phyloP scores from a whole-genome alignment of 768 basidiomycete species.

The Trametes cingulata region DNA sequence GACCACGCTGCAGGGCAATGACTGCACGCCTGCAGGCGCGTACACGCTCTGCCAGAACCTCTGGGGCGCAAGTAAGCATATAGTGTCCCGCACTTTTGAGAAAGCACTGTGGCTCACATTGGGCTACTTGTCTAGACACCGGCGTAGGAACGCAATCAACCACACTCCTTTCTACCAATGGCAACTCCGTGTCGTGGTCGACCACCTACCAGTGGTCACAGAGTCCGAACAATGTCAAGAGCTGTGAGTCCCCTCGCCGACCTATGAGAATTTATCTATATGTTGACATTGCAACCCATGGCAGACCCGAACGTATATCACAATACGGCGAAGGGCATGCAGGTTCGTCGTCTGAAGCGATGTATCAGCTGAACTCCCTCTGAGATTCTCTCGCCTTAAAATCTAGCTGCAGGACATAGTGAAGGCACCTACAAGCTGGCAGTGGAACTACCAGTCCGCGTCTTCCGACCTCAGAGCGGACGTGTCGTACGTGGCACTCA shows the following conservation, averaged over 20 bases:
- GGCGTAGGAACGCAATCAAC: slow-evolving; percentile 53
- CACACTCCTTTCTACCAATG: slow-evolving; percentile 42
- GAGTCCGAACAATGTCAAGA: slow-evolving; percentile 53
- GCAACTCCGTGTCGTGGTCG: slow-evolving; percentile 49
- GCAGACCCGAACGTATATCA: slow-evolving; percentile 48
- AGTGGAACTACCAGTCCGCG: slow-evolving; percentile 48
- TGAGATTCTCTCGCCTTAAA: too few species aligned
- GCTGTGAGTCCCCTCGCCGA: slow-evolving; percentile 30
- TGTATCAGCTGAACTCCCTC: background rate
- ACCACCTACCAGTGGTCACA: slow-evolving; percentile 57
- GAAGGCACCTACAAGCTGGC: slow-evolving; percentile 52
- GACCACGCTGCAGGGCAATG: slow-evolving; percentile 11
- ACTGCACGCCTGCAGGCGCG: slow-evolving; percentile 37
- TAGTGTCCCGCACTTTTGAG: background rate
- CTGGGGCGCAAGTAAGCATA: slow-evolving; percentile 45
- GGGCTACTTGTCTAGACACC: slow-evolving; percentile 28
- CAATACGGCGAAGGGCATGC: slow-evolving; percentile 47
- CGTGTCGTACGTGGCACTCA: slow-evolving; percentile 41
- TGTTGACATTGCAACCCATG: slow-evolving; percentile 36
- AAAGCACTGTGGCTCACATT: background rate
- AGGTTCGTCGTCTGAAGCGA: slow-evolving; percentile 31
- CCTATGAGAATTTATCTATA: slow-evolving; percentile 33
- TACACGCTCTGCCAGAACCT: slow-evolving; percentile 59
- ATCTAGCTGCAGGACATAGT: slow-evolving; percentile 42
- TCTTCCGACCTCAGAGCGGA: slow-evolving; percentile 53